Conservation (phyloP, 768 basidiomycete species). For the Steccherinum ochraceum region DNA sequence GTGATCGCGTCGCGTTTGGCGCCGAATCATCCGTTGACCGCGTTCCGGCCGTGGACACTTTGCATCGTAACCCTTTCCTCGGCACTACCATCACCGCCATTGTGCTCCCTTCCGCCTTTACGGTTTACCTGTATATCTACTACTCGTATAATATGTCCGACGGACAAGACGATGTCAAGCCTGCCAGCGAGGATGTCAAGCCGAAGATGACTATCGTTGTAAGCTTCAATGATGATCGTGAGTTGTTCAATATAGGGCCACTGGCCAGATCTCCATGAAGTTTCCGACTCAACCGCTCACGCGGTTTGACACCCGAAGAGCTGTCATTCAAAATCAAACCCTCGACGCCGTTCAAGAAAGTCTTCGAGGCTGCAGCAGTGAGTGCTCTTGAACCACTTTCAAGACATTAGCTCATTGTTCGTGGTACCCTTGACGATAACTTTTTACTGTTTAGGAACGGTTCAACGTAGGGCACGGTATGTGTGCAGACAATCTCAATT, state of each 20-base stretch:
- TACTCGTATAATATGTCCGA: neutral
- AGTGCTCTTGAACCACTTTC: too few relatives aligned
- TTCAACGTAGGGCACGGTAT: neutral
- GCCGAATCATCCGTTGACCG: too few relatives aligned
- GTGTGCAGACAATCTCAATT: neutral
- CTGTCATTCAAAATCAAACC: neutral
- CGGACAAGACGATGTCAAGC: neutral
- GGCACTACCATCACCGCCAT: neutral
- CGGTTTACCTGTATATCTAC: neutral
- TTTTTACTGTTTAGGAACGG: neutral
- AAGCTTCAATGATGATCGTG: neutral
- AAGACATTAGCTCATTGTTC: too few relatives aligned
- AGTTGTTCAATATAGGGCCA: too few relatives aligned
- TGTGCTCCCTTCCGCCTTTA: neutral
- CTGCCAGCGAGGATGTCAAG: neutral
- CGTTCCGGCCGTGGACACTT: too few relatives aligned
- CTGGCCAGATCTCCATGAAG: too few relatives aligned
- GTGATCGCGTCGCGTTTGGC: too few relatives aligned
- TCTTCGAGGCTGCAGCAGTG: neutral
- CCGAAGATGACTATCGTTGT: neutral
- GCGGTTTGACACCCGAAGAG: neutral
- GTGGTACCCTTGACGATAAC: too few relatives aligned
- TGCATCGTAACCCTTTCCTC: too few relatives aligned
- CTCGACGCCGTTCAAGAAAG: neutral
- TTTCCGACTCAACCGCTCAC: neutral